Percentiles rank a stretch among this genome's conserved stretches.
Evolutionary conservation across 1,139 yeast genomes (phyloP).

Genomic region (Geotrichum citri-aurantii): DNA sequence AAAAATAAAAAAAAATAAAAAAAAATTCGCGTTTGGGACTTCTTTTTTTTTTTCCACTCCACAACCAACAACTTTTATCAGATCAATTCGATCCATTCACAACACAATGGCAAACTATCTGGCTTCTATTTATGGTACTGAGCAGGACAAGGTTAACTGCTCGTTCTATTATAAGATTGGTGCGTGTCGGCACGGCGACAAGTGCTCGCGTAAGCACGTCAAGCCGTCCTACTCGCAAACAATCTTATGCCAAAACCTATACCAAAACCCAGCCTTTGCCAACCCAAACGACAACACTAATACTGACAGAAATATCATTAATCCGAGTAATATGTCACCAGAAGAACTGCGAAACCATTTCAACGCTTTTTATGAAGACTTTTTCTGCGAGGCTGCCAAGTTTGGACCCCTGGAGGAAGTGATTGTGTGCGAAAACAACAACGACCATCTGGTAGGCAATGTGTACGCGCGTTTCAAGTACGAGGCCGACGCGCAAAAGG

Average conservation of each 20-base stretch:
- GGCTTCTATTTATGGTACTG: slow-evolving; percentile 41
- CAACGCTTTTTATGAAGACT: slow-evolving; percentile 66
- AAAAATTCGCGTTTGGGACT: not conserved
- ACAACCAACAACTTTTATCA: not conserved
- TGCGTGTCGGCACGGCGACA: slow-evolving; percentile 90
- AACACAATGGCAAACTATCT: slow-evolving; percentile 34
- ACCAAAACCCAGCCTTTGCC: slow-evolving; percentile 51
- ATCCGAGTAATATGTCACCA: slow-evolving; percentile 25
- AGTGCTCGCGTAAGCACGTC: slow-evolving; percentile 72
- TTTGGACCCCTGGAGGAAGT: slow-evolving; percentile 57
- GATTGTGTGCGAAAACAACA: slow-evolving; percentile 77
- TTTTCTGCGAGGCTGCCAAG: slow-evolving; percentile 60
- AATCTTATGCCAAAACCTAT: slow-evolving; percentile 61
- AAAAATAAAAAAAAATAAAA: too few relatives aligned
- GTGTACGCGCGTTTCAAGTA: slow-evolving; percentile 62
- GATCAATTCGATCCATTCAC: not conserved
- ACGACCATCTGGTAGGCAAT: slow-evolving; percentile 78
- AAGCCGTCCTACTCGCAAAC: slow-evolving; percentile 66
- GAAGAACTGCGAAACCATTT: slow-evolving; percentile 48
- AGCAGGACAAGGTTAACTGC: slow-evolving; percentile 41
- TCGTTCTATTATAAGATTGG: slow-evolving; percentile 79
- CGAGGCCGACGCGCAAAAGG: slow-evolving; percentile 55
- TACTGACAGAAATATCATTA: slow-evolving; percentile 15
- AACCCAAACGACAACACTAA: not conserved
- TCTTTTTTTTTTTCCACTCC: too few relatives aligned